Conservation (phyloP, 2,329 filamentous ascomycete species). For the Colletotrichum sansevieriae region DNA sequence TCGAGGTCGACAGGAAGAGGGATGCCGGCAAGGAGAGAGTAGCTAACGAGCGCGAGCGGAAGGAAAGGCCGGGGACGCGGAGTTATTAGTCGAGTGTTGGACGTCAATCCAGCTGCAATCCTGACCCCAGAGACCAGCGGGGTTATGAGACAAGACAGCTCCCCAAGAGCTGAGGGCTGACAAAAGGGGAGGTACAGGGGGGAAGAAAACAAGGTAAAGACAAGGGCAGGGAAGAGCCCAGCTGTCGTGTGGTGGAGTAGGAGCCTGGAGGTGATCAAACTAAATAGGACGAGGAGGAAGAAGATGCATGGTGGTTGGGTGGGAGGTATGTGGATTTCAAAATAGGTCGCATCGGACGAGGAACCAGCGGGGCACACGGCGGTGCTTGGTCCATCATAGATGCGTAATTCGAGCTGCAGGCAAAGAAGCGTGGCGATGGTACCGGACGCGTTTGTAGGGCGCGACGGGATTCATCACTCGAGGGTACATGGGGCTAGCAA, state of each 20-base stretch:
- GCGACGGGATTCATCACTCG: constrained; percentile 2
- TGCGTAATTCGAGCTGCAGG: constrained; percentile 18
- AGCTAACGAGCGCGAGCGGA: constrained; percentile 9
- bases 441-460: background rate
- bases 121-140: constrained; percentile 36
- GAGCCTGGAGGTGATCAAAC: constrained; percentile 38
- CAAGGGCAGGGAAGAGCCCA: constrained; percentile 34
- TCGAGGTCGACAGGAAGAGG: constrained; percentile 21
- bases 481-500: constrained; percentile 1
- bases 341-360: constrained; percentile 27
- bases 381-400: constrained; percentile 12
- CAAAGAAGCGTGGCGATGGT: background rate
- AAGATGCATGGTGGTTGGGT: constrained; percentile 18
- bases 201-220: constrained; percentile 25
- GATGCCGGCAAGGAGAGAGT: constrained; percentile 23
- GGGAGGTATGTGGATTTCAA: constrained; percentile 15
- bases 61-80: constrained; percentile 5
- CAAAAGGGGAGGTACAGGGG: constrained; percentile 20
- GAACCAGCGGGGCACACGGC: constrained; percentile 20
- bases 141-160: constrained; percentile 30
- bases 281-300: constrained; percentile 39
- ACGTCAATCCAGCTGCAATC: constrained; percentile 19
- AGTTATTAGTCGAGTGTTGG: constrained; percentile 27
- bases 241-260: constrained; percentile 31
- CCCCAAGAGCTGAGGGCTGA: constrained; percentile 30